phyloP scores from a whole-genome alignment of 2,329 filamentous ascomycete genomes.

The Epichloe gansuensis region DNA sequence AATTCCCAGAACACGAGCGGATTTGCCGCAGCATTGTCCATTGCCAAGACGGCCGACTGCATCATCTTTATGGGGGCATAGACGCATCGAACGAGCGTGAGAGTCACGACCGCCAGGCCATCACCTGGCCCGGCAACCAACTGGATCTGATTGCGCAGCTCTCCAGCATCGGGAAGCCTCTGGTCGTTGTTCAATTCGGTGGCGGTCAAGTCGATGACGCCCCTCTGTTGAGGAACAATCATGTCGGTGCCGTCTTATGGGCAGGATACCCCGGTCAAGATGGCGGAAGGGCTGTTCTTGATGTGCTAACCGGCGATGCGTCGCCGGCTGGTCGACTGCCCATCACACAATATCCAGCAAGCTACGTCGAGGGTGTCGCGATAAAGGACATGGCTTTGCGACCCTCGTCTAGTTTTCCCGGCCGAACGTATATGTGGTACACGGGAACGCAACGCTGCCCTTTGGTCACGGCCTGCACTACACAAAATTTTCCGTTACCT shows the following conservation, averaged over 20 bases:
- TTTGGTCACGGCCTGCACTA: slow-evolving; percentile 49
- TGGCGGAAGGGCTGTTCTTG: slow-evolving; percentile 41
- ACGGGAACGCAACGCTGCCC: slow-evolving; percentile 32
- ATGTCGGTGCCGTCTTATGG: slow-evolving; percentile 43
- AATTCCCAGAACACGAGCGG: not conserved
- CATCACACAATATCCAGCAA: slow-evolving; percentile 41
- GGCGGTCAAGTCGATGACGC: slow-evolving; percentile 41
- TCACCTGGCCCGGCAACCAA: slow-evolving; percentile 41
- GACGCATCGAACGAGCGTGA: slow-evolving; percentile 41
- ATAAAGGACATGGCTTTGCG: slow-evolving; percentile 46
- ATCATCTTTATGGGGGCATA: slow-evolving; percentile 45
- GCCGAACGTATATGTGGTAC: slow-evolving; percentile 49
- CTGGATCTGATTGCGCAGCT: slow-evolving; percentile 33
- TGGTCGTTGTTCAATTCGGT: slow-evolving; percentile 40
- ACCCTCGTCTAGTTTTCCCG: slow-evolving; percentile 32
- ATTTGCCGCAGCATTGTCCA: not conserved
- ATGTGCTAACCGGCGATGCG: slow-evolving; percentile 37
- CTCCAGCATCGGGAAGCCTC: slow-evolving; percentile 30
- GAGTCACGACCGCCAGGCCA: slow-evolving; percentile 34
- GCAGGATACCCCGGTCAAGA: slow-evolving; percentile 48
- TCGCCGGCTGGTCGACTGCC: slow-evolving; percentile 42
- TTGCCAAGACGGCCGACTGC: slow-evolving; percentile 22
- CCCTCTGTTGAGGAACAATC: slow-evolving; percentile 32
- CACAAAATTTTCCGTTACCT: slow-evolving; percentile 32
- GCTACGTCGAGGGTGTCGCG: slow-evolving; percentile 35